Conservation (phyloP, 257 asterid species). For the Primulina tabacum region DNA sequence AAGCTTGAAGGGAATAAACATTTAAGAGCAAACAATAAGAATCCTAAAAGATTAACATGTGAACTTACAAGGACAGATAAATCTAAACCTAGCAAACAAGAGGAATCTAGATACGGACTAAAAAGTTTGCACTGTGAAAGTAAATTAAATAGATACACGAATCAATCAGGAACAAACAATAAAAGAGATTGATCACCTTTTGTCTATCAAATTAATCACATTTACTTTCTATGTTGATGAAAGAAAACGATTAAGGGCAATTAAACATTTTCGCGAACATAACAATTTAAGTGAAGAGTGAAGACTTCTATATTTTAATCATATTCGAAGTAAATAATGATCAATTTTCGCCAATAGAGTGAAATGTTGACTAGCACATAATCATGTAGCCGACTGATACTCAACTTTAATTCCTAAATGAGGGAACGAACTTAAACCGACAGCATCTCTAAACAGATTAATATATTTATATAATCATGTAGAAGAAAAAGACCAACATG, state of each 20-base stretch:
- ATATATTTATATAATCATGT: slow-evolving; percentile 2
- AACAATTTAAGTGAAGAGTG: too few relatives aligned
- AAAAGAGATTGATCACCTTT: background rate
- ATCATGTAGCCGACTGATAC: background rate
- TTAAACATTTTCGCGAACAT: background rate
- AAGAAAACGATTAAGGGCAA: slow-evolving; percentile 12
- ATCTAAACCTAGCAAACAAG: background rate
- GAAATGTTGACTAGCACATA: slow-evolving; percentile 4
- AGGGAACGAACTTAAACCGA: background rate
- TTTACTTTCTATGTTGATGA: slow-evolving; percentile 10
- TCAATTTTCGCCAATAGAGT: background rate
- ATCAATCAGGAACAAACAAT: slow-evolving; percentile 3
- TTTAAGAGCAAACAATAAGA: slow-evolving; percentile 11
- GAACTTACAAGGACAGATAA: background rate
- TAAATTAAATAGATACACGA: background rate
- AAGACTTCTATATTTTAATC: too few relatives aligned
- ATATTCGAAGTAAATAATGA: background rate
- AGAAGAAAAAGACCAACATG: slow-evolving; percentile 2
- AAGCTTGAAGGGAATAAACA: background rate
- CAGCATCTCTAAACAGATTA: background rate
- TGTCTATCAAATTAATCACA: background rate
- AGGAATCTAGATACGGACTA: slow-evolving; percentile 14
- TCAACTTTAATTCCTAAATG: background rate
- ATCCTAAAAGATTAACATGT: slow-evolving; percentile 1
- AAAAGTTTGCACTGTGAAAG: slow-evolving; percentile 13